These are phyloP conservation scores for Suillus subaureus DNA, from an alignment of 768 basidiomycete genomes.

Conservation along the genomic window DNA sequence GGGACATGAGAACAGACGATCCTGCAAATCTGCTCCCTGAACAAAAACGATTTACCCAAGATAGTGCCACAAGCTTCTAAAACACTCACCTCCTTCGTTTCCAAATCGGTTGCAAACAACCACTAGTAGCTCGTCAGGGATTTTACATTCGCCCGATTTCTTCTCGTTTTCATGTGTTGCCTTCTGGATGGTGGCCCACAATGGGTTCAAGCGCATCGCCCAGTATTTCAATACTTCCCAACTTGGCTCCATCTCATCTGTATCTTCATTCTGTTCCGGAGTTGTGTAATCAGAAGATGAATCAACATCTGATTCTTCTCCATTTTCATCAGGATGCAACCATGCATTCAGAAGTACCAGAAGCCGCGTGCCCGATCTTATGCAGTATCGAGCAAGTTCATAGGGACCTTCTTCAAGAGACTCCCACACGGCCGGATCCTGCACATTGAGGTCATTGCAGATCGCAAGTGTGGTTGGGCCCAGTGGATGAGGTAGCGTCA, in stretches of 20 bases:
- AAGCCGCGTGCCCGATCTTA: slow-evolving; percentile 51
- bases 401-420: slow-evolving; percentile 65
- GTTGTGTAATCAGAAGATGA: slow-evolving; percentile 11
- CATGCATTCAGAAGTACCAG: slow-evolving; percentile 80
- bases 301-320: slow-evolving; percentile 33
- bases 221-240: slow-evolving; percentile 75
- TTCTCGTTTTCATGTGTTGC: slow-evolving; percentile 11
- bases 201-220: slow-evolving; percentile 61
- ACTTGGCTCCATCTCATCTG: slow-evolving; percentile 38
- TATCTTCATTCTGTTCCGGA: not conserved
- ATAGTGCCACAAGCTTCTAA: not conserved
- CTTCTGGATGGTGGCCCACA: slow-evolving; percentile 49
- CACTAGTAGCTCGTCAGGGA: slow-evolving; percentile 55
- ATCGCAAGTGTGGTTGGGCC: slow-evolving; percentile 69
- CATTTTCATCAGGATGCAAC: slow-evolving; percentile 54
- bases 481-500: slow-evolving; percentile 62
- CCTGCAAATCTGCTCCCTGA: slow-evolving; percentile 77
- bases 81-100: slow-evolving; percentile 67
- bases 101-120: slow-evolving; percentile 82
- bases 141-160: slow-evolving; percentile 8
- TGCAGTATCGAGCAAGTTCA: slow-evolving; percentile 73
- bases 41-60: not conserved
- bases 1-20: slow-evolving; percentile 65
- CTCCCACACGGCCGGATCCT: slow-evolving; percentile 46
- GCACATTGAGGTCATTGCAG: slow-evolving; percentile 85